Evolutionary conservation across 2,329 filamentous ascomycete genomes (phyloP).

Genomic region (Alternaria burnsii): DNA sequence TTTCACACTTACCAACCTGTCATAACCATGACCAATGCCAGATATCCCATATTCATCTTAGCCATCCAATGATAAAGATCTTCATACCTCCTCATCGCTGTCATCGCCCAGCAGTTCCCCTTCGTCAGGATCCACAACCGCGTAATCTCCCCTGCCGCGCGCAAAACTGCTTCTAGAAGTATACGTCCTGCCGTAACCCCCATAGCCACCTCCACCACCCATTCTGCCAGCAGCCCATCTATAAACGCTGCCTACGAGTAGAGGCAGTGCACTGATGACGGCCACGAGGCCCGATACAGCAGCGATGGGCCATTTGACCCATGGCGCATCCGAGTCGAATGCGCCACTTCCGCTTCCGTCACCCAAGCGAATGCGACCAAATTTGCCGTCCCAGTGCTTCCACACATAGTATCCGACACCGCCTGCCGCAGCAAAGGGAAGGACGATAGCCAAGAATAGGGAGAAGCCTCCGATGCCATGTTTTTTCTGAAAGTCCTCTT

Average conservation of each 20-base stretch:
- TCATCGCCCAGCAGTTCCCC: constrained; percentile 93
- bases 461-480: constrained; percentile 73
- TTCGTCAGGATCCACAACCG: constrained; percentile 89
- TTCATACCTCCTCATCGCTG: constrained; percentile 83
- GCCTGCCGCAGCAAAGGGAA: constrained; percentile 76
- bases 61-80: not conserved
- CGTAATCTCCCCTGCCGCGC: constrained; percentile 85
- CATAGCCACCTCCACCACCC: constrained; percentile 56
- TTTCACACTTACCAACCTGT: not conserved
- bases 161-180: constrained; percentile 91
- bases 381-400: constrained; percentile 85
- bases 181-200: constrained; percentile 65
- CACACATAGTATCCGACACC: constrained; percentile 85
- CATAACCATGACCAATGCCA: constrained; percentile 1
- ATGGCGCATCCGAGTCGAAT: constrained; percentile 73
- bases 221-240: constrained; percentile 64
- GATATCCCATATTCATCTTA: not conserved
- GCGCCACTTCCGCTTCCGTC: constrained; percentile 57
- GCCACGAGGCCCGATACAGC: constrained; percentile 64
- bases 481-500: constrained; percentile 81
- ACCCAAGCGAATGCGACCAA: constrained; percentile 87
- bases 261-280: constrained; percentile 64
- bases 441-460: constrained; percentile 84
- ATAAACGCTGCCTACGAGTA: constrained; percentile 78
- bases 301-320: constrained; percentile 77